Percentiles rank a stretch among this genome's conserved stretches.
Evolutionary conservation across 2,329 filamentous ascomycete genomes (phyloP).

Genomic region (Magnaporthiopsis rhizophila): DNA sequence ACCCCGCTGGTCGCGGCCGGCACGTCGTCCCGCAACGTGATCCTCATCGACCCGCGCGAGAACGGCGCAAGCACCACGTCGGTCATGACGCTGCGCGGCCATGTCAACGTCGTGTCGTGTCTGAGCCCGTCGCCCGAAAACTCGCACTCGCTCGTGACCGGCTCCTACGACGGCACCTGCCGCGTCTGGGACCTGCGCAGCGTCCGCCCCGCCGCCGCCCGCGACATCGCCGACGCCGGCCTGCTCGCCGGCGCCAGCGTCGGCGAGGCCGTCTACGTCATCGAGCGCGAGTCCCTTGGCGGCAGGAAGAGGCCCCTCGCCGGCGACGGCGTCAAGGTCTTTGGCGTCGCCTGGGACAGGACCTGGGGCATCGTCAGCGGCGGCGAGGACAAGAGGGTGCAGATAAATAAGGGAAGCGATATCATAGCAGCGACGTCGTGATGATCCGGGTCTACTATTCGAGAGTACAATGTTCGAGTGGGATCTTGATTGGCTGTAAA

Average conservation of each 20-base stretch:
- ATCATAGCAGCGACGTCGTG: constrained; percentile 24
- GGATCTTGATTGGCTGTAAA: not conserved
- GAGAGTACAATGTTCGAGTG: not conserved
- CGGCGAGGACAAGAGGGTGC: constrained; percentile 89
- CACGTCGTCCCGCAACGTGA: constrained; percentile 79
- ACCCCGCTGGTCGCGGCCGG: constrained; percentile 56
- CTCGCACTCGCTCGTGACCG: constrained; percentile 77
- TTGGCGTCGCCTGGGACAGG: constrained; percentile 78
- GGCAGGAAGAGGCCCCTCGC: constrained; percentile 56
- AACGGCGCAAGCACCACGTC: constrained; percentile 66
- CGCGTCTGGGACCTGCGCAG: constrained; percentile 88
- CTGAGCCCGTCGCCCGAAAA: constrained; percentile 50
- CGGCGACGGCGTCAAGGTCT: constrained; percentile 84
- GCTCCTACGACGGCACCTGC: constrained; percentile 86
- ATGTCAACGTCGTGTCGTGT: constrained; percentile 63
- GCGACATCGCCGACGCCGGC: constrained; percentile 46
- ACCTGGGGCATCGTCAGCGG: constrained; percentile 82
- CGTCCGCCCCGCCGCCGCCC: constrained; percentile 44
- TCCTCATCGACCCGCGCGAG: constrained; percentile 69
- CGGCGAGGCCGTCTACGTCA: constrained; percentile 65
- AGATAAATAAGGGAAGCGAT: constrained; percentile 69
- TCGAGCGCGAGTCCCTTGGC: constrained; percentile 66
- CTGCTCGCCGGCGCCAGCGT: constrained; percentile 34
- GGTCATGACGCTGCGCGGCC: constrained; percentile 85
- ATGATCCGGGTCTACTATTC: not conserved